A percentile compares a stretch with the other conserved stretches of the same genome.
phyloP scores from a whole-genome alignment of 1,139 yeast genomes.

The Candida gigantensis region DNA sequence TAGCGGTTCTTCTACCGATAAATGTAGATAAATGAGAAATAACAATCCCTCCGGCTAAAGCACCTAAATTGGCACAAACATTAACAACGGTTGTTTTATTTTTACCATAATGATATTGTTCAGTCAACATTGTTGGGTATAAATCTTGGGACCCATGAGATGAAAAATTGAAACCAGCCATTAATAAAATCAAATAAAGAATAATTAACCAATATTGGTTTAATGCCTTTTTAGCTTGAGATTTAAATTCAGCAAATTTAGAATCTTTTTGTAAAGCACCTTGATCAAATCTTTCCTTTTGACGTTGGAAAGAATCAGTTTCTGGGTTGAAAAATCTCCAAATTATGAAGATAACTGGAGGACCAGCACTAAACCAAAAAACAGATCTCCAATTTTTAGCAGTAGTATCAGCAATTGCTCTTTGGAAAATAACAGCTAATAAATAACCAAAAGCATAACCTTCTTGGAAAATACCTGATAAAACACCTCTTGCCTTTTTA shows the following conservation, averaged over 20 bases:
- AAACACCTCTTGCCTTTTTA: conserved; percentile 37
- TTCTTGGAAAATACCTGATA: conserved; percentile 40
- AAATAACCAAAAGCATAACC: conserved; percentile 49
- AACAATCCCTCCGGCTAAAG: conserved; percentile 36
- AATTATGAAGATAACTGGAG: conserved; percentile 37
- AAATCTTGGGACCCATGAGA: conserved; percentile 44
- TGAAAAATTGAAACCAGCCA: conserved; percentile 47
- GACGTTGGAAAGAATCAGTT: conserved; percentile 36
- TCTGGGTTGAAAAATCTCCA: conserved; percentile 42
- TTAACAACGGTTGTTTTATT: conserved; percentile 39
- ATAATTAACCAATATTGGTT: conserved; percentile 41
- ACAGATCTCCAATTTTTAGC: conserved; percentile 39
- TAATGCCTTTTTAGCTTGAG: conserved; percentile 29
- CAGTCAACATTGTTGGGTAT: conserved; percentile 37
- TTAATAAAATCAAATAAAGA: conserved; percentile 36
- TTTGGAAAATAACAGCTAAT: conserved; percentile 42
- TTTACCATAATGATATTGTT: conserved; percentile 27
- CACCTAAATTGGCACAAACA: conserved; percentile 41
- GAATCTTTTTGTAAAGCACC: conserved; percentile 16
- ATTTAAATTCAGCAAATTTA: conserved; percentile 15
- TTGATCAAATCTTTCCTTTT: conserved; percentile 22
- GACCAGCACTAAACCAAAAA: conserved; percentile 47
- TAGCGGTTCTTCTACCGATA: conserved; percentile 37
- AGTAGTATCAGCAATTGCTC: conserved; percentile 39
- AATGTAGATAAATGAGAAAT: conserved; percentile 38